These are phyloP conservation scores for Leishmania amazonensis DNA, from an alignment of 208 protist species.

Conservation along the genomic window DNA sequence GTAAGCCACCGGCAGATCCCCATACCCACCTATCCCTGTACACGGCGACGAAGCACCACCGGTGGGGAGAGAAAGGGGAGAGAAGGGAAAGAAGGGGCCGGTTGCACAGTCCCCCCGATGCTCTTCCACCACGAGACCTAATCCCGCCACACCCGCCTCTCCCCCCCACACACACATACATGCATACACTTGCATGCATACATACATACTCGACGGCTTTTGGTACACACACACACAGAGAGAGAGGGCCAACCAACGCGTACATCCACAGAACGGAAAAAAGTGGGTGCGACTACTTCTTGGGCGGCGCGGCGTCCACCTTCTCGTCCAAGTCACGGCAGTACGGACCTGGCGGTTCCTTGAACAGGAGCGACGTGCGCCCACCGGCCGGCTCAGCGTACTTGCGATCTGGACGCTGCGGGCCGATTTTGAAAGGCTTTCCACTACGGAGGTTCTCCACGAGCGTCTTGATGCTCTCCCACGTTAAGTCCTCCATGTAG, in stretches of 20 bases:
- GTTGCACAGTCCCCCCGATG: not conserved
- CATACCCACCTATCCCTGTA: not conserved
- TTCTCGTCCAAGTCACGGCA: conserved; percentile 83
- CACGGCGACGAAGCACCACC: not conserved
- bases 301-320: conserved; percentile 17
- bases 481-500: conserved; percentile 91
- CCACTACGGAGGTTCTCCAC: conserved; percentile 80
- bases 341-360: conserved; percentile 82
- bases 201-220: not conserved
- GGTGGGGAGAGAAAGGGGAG: not conserved
- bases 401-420: conserved; percentile 70
- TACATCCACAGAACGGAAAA: not conserved
- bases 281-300: conserved; percentile 24
- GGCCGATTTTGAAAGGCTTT: conserved; percentile 75
- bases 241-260: not conserved
- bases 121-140: not conserved
- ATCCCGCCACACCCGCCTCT: not conserved
- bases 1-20: not conserved
- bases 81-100: not conserved
- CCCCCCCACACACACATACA: conserved; percentile 2
- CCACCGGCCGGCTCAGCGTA: conserved; percentile 80
- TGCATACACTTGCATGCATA: not conserved
- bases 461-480: conserved; percentile 81
- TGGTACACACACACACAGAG: not conserved
- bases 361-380: conserved; percentile 85